Conservation (phyloP, 176 grass and related monocot genomes). For the Zoysia pacifica region DNA sequence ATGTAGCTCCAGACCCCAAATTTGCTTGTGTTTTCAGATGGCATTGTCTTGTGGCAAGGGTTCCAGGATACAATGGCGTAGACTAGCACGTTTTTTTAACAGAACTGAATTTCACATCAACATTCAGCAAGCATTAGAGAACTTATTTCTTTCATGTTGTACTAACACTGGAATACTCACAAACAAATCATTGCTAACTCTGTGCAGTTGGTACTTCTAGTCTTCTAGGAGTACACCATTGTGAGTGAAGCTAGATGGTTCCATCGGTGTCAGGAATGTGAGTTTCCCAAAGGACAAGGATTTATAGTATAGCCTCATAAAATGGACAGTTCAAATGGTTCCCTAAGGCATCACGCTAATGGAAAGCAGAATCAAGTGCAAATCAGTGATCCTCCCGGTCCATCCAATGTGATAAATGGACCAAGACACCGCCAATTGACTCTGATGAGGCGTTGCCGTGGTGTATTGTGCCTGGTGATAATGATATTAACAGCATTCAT, state of each 20-base stretch:
- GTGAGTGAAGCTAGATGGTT: constrained; percentile 1
- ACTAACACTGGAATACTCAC: neutral
- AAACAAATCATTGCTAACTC: neutral
- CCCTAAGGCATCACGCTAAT: constrained; percentile 37
- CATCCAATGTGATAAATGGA: constrained; percentile 44
- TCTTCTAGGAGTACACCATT: neutral
- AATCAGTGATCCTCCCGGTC: neutral
- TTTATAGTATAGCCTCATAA: neutral
- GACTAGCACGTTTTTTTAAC: neutral
- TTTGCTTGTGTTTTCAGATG: neutral
- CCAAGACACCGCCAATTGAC: constrained; percentile 56
- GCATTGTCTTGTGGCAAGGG: neutral
- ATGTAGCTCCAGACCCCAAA: neutral
- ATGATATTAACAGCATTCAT: constrained; percentile 74
- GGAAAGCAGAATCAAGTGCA: constrained; percentile 51
- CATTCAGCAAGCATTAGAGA: neutral
- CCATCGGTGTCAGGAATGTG: neutral
- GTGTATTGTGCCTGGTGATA: constrained; percentile 66
- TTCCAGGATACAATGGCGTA: neutral
- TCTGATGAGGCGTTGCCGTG: constrained; percentile 55
- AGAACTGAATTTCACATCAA: neutral
- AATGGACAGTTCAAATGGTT: constrained; percentile 50
- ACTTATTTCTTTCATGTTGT: neutral
- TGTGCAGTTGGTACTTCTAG: constrained; percentile 1
- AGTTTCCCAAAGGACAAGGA: constrained; percentile 2